phyloP scores from a whole-genome alignment of 257 asterid genomes.

The Solanum neorickii region DNA sequence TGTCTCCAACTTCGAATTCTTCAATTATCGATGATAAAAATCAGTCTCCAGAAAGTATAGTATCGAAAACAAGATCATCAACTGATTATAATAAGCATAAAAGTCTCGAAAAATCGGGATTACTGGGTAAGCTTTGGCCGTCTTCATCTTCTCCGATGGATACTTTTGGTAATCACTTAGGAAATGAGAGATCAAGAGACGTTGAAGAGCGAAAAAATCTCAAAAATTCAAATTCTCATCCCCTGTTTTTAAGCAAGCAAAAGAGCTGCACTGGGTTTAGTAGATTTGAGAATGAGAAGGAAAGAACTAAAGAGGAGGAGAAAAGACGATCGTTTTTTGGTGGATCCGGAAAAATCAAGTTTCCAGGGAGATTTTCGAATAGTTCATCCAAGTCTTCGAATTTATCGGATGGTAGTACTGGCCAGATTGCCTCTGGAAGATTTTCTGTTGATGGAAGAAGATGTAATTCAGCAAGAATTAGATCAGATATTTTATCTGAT shows the following conservation, averaged over 20 bases:
- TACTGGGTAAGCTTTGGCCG: constrained; percentile 64
- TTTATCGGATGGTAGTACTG: constrained; percentile 6
- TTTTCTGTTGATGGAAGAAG: constrained; percentile 37
- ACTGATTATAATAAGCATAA: constrained; percentile 21
- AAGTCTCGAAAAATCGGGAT: constrained; percentile 35
- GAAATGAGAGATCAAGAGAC: constrained; percentile 37
- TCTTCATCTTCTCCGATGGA: constrained; percentile 15
- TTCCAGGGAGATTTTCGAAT: constrained; percentile 21
- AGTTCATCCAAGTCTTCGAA: constrained; percentile 11
- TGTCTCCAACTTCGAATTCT: constrained; percentile 31
- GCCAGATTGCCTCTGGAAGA: constrained; percentile 30
- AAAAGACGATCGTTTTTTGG: constrained; percentile 38
- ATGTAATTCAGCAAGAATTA: background rate
- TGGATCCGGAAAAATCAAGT: constrained; percentile 45
- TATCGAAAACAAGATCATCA: constrained; percentile 27
- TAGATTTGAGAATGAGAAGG: constrained; percentile 24
- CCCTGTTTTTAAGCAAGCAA: constrained; percentile 23
- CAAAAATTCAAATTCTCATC: constrained; percentile 5
- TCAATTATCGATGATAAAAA: background rate
- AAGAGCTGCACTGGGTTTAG: constrained; percentile 42
- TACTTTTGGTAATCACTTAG: constrained; percentile 37
- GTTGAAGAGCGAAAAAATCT: constrained; percentile 2
- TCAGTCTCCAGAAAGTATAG: constrained; percentile 29
- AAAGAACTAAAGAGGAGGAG: constrained; percentile 39
- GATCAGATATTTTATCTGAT: constrained; percentile 25